Percentiles rank a stretch among this genome's conserved stretches.
These are phyloP conservation scores for Zygoascus bituminiphila DNA, from an alignment of 805 yeast species.

Conservation along the genomic window DNA sequence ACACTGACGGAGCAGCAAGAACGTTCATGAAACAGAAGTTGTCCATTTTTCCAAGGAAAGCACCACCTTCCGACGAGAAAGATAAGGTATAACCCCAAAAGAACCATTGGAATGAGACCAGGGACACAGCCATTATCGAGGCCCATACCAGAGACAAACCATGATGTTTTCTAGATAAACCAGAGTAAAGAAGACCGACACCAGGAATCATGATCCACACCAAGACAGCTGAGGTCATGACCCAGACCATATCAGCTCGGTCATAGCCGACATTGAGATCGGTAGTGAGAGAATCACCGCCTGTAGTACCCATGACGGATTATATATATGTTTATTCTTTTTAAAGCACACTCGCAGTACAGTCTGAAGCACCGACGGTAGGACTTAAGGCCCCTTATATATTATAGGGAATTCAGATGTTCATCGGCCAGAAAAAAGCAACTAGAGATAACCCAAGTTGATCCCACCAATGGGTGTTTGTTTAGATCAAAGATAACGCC, in stretches of 20 bases:
- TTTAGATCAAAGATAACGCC: neutral
- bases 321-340: neutral
- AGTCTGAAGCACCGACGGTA: neutral
- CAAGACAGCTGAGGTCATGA: slow-evolving; percentile 39
- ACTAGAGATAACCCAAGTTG: neutral
- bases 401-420: neutral
- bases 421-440: neutral
- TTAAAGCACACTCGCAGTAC: neutral
- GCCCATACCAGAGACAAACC: slow-evolving; percentile 95
- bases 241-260: slow-evolving; percentile 74
- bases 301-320: slow-evolving; percentile 34
- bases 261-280: slow-evolving; percentile 67
- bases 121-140: slow-evolving; percentile 76
- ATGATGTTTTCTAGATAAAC: slow-evolving; percentile 89
- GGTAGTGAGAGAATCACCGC: slow-evolving; percentile 68
- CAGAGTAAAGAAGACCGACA: slow-evolving; percentile 86
- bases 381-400: neutral
- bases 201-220: slow-evolving; percentile 98
- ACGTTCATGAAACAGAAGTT: slow-evolving; percentile 76
- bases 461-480: neutral
- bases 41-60: slow-evolving; percentile 71
- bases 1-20: slow-evolving; percentile 70
- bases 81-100: slow-evolving; percentile 96
- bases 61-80: slow-evolving; percentile 62
- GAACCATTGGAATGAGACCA: slow-evolving; percentile 91